These are phyloP conservation scores for Tulasnella sp. DNA, from an alignment of 768 basidiomycete genomes.

Conservation along the genomic window DNA sequence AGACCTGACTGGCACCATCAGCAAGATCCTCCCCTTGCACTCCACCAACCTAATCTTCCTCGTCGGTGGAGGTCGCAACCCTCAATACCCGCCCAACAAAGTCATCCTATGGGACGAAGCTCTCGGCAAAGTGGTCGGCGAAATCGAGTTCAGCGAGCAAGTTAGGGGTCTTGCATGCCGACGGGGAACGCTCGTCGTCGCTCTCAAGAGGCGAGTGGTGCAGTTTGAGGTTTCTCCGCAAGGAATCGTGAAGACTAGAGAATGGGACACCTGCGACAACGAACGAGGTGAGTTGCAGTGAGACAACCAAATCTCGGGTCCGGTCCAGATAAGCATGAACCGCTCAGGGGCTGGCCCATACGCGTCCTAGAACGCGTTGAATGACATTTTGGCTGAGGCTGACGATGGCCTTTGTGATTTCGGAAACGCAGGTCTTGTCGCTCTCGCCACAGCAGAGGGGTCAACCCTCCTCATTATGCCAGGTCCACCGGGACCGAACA, in stretches of 20 bases:
- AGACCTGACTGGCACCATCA: slow-evolving; percentile 75
- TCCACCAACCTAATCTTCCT: slow-evolving; percentile 77
- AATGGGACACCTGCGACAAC: slow-evolving; percentile 88
- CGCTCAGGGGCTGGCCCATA: neutral
- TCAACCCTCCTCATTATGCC: slow-evolving; percentile 81
- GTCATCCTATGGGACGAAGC: slow-evolving; percentile 85
- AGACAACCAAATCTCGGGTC: neutral
- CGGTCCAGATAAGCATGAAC: neutral
- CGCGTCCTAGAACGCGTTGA: neutral
- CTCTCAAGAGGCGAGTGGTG: slow-evolving; percentile 68
- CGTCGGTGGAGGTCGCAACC: slow-evolving; percentile 79
- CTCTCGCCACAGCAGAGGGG: slow-evolving; percentile 67
- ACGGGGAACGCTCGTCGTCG: slow-evolving; percentile 77
- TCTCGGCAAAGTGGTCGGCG: slow-evolving; percentile 66
- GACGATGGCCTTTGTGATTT: neutral
- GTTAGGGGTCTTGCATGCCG: slow-evolving; percentile 74
- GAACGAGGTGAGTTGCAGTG: slow-evolving; percentile 50
- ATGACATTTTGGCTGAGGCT: neutral
- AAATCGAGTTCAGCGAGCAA: slow-evolving; percentile 80
- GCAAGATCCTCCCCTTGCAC: slow-evolving; percentile 70
- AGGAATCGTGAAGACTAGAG: slow-evolving; percentile 52
- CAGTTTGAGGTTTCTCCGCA: slow-evolving; percentile 59
- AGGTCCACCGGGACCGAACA: slow-evolving; percentile 74
- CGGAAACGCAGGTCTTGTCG: slow-evolving; percentile 53
- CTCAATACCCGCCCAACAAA: slow-evolving; percentile 86